phyloP scores from a whole-genome alignment of 306 rosid species.

The Canavalia ensiformis region DNA sequence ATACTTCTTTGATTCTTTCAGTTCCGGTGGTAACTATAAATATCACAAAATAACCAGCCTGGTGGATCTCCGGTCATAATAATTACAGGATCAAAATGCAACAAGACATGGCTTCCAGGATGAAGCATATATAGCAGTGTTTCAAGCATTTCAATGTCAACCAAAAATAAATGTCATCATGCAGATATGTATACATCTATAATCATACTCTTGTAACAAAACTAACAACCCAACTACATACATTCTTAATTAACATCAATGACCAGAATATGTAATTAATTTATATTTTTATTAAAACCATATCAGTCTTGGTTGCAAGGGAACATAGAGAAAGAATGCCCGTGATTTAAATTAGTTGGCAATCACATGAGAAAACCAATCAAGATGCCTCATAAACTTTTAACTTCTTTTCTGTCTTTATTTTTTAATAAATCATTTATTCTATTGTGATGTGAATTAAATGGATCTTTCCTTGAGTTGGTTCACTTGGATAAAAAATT shows the following conservation, averaged over 20 bases:
- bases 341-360: not conserved
- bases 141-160: conserved; percentile 1
- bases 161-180: conserved; percentile 3
- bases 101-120: conserved; percentile 21
- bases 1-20: not conserved
- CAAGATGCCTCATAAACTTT: not conserved
- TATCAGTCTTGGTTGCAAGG: conserved; percentile 7
- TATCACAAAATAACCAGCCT: conserved; percentile 25
- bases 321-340: not conserved
- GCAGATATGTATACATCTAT: not conserved
- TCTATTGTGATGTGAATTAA: too few relatives aligned
- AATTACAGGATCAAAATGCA: conserved; percentile 17
- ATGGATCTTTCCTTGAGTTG: too few relatives aligned
- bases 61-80: conserved; percentile 1
- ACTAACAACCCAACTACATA: conserved; percentile 21
- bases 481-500: too few relatives aligned
- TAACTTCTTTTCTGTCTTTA: not conserved
- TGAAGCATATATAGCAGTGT: not conserved
- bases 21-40: conserved; percentile 15
- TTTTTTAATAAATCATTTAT: not conserved
- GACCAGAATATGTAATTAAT: not conserved
- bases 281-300: not conserved
- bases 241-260: conserved; percentile 5
- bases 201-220: not conserved
- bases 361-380: not conserved